Percentiles rank a stretch among this genome's conserved stretches.
Conservation (phyloP, 306 rosid genomes). For the Fragaria ananassa region DNA sequence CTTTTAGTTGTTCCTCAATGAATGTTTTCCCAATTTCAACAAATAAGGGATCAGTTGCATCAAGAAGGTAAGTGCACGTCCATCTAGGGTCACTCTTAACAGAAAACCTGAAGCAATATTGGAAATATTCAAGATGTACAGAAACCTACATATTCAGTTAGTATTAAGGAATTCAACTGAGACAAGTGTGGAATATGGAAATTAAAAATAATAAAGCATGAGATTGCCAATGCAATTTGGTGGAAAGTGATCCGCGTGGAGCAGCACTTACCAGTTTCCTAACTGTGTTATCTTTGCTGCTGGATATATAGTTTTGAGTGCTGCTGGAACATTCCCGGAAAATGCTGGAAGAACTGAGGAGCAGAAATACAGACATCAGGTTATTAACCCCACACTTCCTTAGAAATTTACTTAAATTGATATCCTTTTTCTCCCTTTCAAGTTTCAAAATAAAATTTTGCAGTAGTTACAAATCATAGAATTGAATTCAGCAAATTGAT, state of each 20-base stretch:
- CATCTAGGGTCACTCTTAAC: constrained; percentile 70
- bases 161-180: neutral
- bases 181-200: neutral
- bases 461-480: neutral
- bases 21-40: constrained; percentile 77
- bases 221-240: neutral
- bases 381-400: neutral
- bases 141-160: neutral
- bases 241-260: neutral
- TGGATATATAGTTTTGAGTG: constrained; percentile 61
- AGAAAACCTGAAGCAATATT: constrained; percentile 58
- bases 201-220: neutral
- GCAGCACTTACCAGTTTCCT: constrained; percentile 70
- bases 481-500: neutral
- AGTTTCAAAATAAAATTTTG: neutral
- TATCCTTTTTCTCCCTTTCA: neutral
- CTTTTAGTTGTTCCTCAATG: constrained; percentile 75
- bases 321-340: constrained; percentile 92
- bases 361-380: constrained; percentile 20
- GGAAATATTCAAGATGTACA: neutral
- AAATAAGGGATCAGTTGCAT: constrained; percentile 86
- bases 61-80: constrained; percentile 95
- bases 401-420: neutral
- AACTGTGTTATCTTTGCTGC: constrained; percentile 86
- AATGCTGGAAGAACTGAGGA: constrained; percentile 87